Evolutionary conservation across 2,329 filamentous ascomycete species (phyloP).

Genomic region (Colletotrichum liaoningense): DNA sequence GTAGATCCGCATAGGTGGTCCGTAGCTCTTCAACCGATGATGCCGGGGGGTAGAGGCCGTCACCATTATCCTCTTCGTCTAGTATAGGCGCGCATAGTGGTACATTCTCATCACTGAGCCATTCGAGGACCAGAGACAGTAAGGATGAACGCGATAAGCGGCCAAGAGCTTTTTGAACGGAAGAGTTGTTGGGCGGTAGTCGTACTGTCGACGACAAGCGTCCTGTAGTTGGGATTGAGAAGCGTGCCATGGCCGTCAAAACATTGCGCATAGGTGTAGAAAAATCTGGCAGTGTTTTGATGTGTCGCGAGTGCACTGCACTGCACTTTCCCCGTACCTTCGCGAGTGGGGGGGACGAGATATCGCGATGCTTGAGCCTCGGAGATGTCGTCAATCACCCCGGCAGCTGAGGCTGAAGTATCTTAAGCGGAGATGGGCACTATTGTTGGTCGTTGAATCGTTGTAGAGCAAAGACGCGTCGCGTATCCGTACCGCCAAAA

Average conservation of each 20-base stretch:
- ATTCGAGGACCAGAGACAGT: constrained; percentile 78
- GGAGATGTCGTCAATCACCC: not conserved
- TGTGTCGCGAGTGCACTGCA: not conserved
- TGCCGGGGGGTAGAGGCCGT: constrained; percentile 77
- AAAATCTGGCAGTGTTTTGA: not conserved
- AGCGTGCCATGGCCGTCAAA: constrained; percentile 56
- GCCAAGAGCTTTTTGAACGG: constrained; percentile 74
- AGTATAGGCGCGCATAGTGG: constrained; percentile 67
- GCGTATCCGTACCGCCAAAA: not conserved
- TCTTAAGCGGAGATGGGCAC: constrained; percentile 11
- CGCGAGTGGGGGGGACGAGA: not conserved
- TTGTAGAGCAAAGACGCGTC: constrained; percentile 20
- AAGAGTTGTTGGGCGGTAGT: constrained; percentile 72
- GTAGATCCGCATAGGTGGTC: constrained; percentile 71
- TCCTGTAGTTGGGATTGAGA: constrained; percentile 77
- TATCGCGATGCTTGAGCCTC: not conserved
- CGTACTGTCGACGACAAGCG: constrained; percentile 78
- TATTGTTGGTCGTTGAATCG: not conserved
- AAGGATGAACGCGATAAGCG: constrained; percentile 80
- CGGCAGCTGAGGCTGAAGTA: constrained; percentile 14
- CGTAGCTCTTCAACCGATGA: constrained; percentile 74
- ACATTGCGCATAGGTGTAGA: not conserved
- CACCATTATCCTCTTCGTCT: constrained; percentile 65
- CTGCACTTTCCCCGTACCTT: not conserved
- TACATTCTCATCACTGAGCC: constrained; percentile 77